These are phyloP conservation scores for Scleroderma citrinum DNA, from an alignment of 768 basidiomycete genomes.

Conservation along the genomic window DNA sequence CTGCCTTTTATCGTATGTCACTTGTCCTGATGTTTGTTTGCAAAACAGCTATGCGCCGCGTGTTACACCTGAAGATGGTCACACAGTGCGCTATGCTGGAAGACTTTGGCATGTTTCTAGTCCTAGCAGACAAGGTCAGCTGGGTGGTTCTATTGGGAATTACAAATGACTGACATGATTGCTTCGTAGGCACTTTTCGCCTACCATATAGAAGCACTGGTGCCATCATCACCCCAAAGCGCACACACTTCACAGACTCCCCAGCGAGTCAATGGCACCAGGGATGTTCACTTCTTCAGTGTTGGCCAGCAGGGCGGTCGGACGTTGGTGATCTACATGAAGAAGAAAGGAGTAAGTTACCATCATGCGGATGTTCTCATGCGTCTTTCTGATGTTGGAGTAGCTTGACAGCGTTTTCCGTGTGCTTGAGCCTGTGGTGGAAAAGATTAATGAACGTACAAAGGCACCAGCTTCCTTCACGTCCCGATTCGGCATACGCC, in stretches of 20 bases:
- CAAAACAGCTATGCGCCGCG: conserved; percentile 76
- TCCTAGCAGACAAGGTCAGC: conserved; percentile 82
- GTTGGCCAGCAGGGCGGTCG: conserved; percentile 83
- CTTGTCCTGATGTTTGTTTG: conserved; percentile 5
- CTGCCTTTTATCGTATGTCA: neutral
- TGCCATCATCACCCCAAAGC: conserved; percentile 75
- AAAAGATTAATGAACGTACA: conserved; percentile 75
- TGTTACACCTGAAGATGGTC: conserved; percentile 89
- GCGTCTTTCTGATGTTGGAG: conserved; percentile 1
- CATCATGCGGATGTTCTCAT: conserved; percentile 7
- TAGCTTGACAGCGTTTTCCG: conserved; percentile 90
- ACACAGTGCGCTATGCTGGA: conserved; percentile 95
- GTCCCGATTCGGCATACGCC: conserved; percentile 70
- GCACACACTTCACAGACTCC: conserved; percentile 70
- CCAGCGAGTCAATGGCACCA: conserved; percentile 84
- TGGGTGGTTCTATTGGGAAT: neutral
- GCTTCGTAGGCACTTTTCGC: conserved; percentile 78
- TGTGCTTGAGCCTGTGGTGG: conserved; percentile 93
- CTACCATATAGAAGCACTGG: conserved; percentile 93
- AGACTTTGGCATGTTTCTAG: conserved; percentile 94
- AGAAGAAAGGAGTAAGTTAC: conserved; percentile 72
- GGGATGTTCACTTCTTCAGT: conserved; percentile 94
- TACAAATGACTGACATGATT: neutral
- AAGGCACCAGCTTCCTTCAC: conserved; percentile 67
- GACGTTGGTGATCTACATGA: conserved; percentile 92